phyloP scores from a whole-genome alignment of 345 rosid species.

The Dipteronia dyeriana region DNA sequence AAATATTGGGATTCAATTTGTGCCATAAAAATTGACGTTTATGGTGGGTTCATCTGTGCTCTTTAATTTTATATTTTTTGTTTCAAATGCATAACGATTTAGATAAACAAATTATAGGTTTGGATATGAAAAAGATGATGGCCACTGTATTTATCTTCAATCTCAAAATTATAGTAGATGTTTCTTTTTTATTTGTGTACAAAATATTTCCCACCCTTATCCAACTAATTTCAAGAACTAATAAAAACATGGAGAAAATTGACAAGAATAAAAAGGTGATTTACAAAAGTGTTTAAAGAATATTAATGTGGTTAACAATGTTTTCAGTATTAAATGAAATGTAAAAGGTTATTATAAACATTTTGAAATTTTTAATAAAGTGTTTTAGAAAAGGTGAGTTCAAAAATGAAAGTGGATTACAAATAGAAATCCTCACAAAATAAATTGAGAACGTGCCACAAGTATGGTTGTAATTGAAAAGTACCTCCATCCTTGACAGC shows the following conservation, averaged over 20 bases:
- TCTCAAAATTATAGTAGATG: background rate
- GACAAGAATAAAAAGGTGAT: background rate
- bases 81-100: background rate
- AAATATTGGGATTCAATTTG: background rate
- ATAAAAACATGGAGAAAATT: background rate
- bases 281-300: background rate
- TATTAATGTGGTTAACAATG: background rate
- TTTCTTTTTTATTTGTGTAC: too few relatives aligned
- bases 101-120: background rate
- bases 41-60: background rate
- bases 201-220: background rate
- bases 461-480: background rate
- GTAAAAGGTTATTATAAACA: background rate
- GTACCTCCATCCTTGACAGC: constrained; percentile 98
- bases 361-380: background rate
- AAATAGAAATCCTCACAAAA: background rate
- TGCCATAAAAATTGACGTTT: background rate
- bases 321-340: background rate
- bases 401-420: background rate
- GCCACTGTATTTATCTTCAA: background rate
- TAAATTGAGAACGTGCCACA: background rate
- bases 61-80: background rate
- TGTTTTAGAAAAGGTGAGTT: background rate
- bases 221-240: background rate
- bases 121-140: background rate